These are phyloP conservation scores for Eucalyptus urophylla DNA, from an alignment of 345 rosid species.

Conservation along the genomic window DNA sequence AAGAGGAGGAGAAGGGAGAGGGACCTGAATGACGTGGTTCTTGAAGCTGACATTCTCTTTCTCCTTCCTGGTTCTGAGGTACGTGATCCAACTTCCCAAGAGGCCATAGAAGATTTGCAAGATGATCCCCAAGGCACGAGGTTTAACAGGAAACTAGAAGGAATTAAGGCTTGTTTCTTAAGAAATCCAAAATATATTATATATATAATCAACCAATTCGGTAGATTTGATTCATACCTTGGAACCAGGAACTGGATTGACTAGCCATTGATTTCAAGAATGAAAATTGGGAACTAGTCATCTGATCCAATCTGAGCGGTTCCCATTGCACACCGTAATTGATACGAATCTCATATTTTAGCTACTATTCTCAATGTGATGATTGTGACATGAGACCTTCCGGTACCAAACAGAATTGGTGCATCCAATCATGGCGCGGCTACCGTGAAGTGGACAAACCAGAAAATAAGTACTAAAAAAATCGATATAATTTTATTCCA, in stretches of 20 bases:
- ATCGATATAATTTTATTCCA: not conserved
- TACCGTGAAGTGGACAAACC: not conserved
- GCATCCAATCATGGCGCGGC: not conserved
- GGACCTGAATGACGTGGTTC: slow-evolving; percentile 50
- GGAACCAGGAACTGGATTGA: fast-evolving
- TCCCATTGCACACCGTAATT: too few relatives aligned
- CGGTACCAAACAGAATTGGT: not conserved
- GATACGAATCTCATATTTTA: not conserved
- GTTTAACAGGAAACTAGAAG: too few relatives aligned
- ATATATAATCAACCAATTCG: too few relatives aligned
- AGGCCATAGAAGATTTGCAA: slow-evolving; percentile 79
- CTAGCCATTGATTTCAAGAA: too few relatives aligned
- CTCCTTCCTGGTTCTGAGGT: slow-evolving; percentile 88
- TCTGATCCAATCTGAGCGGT: fast-evolving
- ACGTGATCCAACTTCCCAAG: slow-evolving; percentile 95
- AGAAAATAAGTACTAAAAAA: not conserved
- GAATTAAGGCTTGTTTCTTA: too few relatives aligned
- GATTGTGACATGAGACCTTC: not conserved
- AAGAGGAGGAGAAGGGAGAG: not conserved
- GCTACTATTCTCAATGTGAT: not conserved
- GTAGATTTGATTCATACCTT: too few relatives aligned
- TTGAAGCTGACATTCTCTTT: slow-evolving; percentile 85
- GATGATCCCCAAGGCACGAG: slow-evolving; percentile 27
- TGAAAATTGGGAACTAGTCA: fast-evolving
- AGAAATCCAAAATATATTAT: too few relatives aligned